Evolutionary conservation across 2,329 filamentous ascomycete genomes (phyloP), one percentile per base, ranked within the genome.

Genomic region (Bipolaris zeicola): DNA sequence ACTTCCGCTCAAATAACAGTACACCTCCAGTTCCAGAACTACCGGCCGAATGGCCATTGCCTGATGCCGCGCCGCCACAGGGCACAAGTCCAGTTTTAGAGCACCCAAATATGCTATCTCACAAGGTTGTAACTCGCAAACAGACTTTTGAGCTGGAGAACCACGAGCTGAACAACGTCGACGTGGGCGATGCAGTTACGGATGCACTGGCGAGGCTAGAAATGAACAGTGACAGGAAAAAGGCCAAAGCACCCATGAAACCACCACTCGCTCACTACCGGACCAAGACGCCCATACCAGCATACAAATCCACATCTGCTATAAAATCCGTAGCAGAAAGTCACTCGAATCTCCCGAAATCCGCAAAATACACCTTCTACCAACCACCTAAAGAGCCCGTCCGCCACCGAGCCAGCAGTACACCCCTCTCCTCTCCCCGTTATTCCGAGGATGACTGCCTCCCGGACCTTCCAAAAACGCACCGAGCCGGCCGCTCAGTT

Each of bases 1-100:
- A 60, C 7, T 63, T 62, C 5, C 60, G 51, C n/a, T 39, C 59
- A 13, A 52, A 49, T 22, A 58, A 55, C 7, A 49, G 65, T 20
- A 58, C 59, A 11, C 72, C 72, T 3, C 71, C 68, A 3, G 62
- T 75, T 1, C 70, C 71, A 16, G 50, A 62, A 5, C 52, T 71
- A 4, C 71, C 66, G 5, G 42, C 48, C 3, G 60, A 69, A 14
- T 71, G 69, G 68, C 67, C 67, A 10, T 54, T 72, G 2, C 67
- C 68, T 28, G 63, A 64, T 43, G 61, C 64, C 5, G 48, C 51
- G 39, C 44, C 65, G 10, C 56, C 61, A 16, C 59, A 57, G 8
- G 60, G 50, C 18, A 59, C 64, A 10, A 52, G 42, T 5, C 36
- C 61, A 4, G 49, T 55, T 42, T n/a, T 63, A n/a, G 61, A 61